These are phyloP conservation scores for Cryptococcus jaspeensis DNA, from an alignment of 1,284 basidiomycete genomes.

Conservation along the genomic window DNA sequence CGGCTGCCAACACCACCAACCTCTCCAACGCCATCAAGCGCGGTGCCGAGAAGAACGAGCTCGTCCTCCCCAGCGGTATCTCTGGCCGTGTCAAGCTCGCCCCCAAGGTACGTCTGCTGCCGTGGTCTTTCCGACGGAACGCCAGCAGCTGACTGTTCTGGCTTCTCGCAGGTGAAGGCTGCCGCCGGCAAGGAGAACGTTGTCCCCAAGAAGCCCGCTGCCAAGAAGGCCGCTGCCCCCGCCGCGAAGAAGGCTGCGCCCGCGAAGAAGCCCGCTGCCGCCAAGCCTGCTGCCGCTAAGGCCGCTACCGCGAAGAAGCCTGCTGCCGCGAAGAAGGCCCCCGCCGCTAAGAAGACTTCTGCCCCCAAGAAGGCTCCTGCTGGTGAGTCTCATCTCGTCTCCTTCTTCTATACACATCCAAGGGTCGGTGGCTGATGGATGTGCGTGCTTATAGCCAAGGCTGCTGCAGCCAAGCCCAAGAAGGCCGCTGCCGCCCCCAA, in stretches of 20 bases:
- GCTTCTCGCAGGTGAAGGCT: conserved; percentile 14
- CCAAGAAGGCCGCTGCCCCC: conserved; percentile 10
- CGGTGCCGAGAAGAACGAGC: conserved; percentile 75
- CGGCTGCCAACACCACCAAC: conserved; percentile 71
- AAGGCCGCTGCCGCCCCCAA: conserved; percentile 24
- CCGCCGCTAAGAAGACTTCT: conserved; percentile 22
- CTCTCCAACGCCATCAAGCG: conserved; percentile 75
- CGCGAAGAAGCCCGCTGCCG: conserved; percentile 34
- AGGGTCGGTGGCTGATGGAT: neutral
- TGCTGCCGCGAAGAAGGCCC: neutral
- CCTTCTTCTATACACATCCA: no score
- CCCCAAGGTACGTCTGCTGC: conserved; percentile 51
- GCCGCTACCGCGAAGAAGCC: conserved; percentile 2
- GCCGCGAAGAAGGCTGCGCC: conserved; percentile 1
- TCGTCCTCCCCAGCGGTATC: conserved; percentile 82
- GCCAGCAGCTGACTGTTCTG: neutral
- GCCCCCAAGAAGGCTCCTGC: conserved; percentile 19
- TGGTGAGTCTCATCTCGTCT: conserved; percentile 2
- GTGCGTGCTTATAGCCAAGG: conserved; percentile 5
- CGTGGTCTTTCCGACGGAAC: neutral
- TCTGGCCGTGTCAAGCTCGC: conserved; percentile 77
- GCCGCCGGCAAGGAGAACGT: conserved; percentile 50
- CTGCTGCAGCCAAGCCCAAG: conserved; percentile 5
- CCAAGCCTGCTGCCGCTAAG: neutral
- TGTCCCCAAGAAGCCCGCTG: conserved; percentile 47